Conservation (phyloP, 176 grass and related monocot genomes). For the Themeda triandra region DNA sequence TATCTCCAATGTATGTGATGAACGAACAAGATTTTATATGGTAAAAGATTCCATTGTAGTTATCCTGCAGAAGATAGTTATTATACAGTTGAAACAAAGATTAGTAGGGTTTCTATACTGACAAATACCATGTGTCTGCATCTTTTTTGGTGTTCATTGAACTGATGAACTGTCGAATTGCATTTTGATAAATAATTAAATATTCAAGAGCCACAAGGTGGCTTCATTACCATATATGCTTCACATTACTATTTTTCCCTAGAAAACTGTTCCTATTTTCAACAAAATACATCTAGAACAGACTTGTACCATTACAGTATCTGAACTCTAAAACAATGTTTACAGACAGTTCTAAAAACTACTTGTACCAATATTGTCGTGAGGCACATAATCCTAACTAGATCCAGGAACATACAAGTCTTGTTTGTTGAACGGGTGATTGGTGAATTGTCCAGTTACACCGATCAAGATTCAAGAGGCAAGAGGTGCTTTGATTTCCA, state of each 20-base stretch:
- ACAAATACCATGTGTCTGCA: not conserved
- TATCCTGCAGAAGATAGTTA: slow-evolving; percentile 35
- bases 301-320: not conserved
- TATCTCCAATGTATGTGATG: slow-evolving; percentile 25
- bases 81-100: not conserved
- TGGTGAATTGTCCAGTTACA: not conserved
- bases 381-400: not conserved
- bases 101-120: not conserved
- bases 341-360: not conserved
- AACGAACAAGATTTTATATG: slow-evolving; percentile 27
- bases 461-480: slow-evolving; percentile 7
- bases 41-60: slow-evolving; percentile 19
- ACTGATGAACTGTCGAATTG: not conserved
- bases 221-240: not conserved
- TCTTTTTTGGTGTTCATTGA: slow-evolving; percentile 9
- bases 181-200: slow-evolving; percentile 17
- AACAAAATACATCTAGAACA: not conserved
- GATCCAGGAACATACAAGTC: not conserved
- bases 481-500: not conserved
- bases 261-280: not conserved
- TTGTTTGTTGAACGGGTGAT: not conserved
- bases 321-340: slow-evolving; percentile 1
- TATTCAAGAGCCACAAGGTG: not conserved
- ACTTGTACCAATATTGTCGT: not conserved
- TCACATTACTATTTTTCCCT: not conserved